A percentile compares a stretch with the other conserved stretches of the same genome.
Evolutionary conservation across 2,329 filamentous ascomycete species (phyloP).

Genomic region (Pseudogymnoascus sp.): DNA sequence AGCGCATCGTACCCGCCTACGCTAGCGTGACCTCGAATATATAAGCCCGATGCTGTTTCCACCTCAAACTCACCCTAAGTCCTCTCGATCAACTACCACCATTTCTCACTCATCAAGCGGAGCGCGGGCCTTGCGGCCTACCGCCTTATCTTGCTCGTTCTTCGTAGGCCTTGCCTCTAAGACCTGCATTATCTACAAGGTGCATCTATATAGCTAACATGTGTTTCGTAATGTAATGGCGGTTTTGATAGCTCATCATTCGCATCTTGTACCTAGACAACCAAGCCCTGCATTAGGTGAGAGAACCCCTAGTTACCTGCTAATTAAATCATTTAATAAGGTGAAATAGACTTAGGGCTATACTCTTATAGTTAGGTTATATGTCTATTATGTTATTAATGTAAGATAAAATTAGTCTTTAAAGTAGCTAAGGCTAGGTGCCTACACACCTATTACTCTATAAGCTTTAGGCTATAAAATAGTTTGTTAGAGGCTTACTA

Average conservation of each 20-base stretch:
- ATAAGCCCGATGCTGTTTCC: neutral
- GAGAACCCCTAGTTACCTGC: neutral
- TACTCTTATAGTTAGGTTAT: slow-evolving; percentile 17
- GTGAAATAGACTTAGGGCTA: slow-evolving; percentile 17
- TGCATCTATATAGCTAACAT: neutral
- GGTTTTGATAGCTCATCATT: neutral
- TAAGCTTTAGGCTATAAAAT: neutral
- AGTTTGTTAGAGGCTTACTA: neutral
- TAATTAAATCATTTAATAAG: slow-evolving; percentile 13
- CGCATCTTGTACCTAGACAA: neutral
- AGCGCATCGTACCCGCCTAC: neutral
- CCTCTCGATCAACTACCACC: neutral
- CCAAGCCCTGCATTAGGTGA: neutral
- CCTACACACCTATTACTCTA: slow-evolving; percentile 11
- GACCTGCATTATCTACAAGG: neutral
- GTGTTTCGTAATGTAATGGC: neutral
- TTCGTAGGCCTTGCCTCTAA: neutral
- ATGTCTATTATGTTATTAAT: slow-evolving; percentile 15
- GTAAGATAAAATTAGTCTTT: slow-evolving; percentile 14
- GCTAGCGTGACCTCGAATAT: neutral
- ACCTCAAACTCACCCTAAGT: neutral
- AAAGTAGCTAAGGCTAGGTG: slow-evolving; percentile 13
- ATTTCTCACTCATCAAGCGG: neutral
- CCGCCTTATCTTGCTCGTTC: neutral
- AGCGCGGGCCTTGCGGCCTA: neutral